Base-by-base conservation (phyloP, 1,139 yeast species). In the Blastobotrys capitulatus region DNA sequence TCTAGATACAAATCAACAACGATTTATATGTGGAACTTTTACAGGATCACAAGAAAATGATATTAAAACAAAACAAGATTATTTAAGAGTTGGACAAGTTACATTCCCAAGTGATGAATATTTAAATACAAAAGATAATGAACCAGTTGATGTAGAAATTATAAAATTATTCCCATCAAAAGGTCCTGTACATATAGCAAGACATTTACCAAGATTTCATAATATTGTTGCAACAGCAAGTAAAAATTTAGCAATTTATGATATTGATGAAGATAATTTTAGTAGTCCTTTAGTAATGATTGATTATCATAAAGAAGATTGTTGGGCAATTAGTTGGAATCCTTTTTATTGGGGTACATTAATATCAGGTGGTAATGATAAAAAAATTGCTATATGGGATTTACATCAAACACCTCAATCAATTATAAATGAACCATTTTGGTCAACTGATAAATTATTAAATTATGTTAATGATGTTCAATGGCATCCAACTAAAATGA, bases 281-380 rank as follows among this genome's bases (percentile, higher is more conserved):
- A 46, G 42, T 32, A 47, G 35, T 29, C 46, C 51, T 8, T 42
- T 54, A 31, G 53, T 46, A 2, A 22, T 69, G 2, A 77, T 83
- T 51, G 75, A 76, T 54, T 80, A 76, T 60, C 95, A 87, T 64
- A 70, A 72, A 20, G 72, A 70, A 47, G 88, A 82, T 57, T 94
- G 94, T 0, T 80, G 75, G 64, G 84, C 85, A 0, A 68, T 87
- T 2, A 82, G 82, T 54, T 87, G 95, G 95, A 72, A 71, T 52
- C 69, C 69, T 10, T 56, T 54, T 18, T 60, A 59, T 50, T 67
- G 70, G 38, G 65, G 69, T 1, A 67, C 69, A 49, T 72, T 86
- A 44, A 66, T 83, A 32, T 75, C 88, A 1, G 87, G 86, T 1
- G 76, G 86, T 1, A 80, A 79, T 57, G 94, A 85, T 64, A 66